Evolutionary conservation across 1,139 yeast species (phyloP).

Genomic region (Pichia terricola): DNA sequence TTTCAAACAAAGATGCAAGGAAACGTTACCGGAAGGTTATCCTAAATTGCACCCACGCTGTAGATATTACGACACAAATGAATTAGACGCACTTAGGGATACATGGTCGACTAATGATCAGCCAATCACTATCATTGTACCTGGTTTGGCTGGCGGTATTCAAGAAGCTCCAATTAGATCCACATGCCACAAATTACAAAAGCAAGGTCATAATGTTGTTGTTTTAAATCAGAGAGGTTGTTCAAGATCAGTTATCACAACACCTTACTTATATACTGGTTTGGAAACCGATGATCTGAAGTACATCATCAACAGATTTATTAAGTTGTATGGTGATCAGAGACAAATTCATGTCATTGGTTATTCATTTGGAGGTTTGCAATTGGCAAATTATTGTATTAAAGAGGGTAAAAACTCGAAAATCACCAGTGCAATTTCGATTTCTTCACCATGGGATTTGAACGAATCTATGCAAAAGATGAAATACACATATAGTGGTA

Average conservation of each 20-base stretch:
- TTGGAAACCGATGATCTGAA: conserved; percentile 65
- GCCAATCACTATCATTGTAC: conserved; percentile 64
- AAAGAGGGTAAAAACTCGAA: conserved; percentile 47
- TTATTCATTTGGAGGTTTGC: conserved; percentile 78
- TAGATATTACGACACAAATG: conserved; percentile 52
- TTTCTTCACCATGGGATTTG: conserved; percentile 84
- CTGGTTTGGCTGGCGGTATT: conserved; percentile 89
- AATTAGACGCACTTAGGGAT: conserved; percentile 26
- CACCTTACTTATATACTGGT: conserved; percentile 67
- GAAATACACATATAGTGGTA: conserved; percentile 43
- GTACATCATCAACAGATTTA: conserved; percentile 42
- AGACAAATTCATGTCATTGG: conserved; percentile 78
- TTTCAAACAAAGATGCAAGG: conserved; percentile 40
- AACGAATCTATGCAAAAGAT: conserved; percentile 44
- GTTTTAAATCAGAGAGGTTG: conserved; percentile 83
- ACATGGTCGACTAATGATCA: conserved; percentile 27
- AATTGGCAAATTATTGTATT: conserved; percentile 71
- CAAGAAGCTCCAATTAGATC: conserved; percentile 82
- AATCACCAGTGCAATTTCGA: conserved; percentile 55
- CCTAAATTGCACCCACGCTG: conserved; percentile 77
- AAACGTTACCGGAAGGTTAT: conserved; percentile 55
- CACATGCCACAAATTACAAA: conserved; percentile 33
- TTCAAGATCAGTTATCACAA: conserved; percentile 70
- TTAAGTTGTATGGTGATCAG: conserved; percentile 1
- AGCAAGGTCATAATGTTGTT: conserved; percentile 44